phyloP scores from a whole-genome alignment of 257 asterid genomes.

The Parsonsia alboflavescens region DNA sequence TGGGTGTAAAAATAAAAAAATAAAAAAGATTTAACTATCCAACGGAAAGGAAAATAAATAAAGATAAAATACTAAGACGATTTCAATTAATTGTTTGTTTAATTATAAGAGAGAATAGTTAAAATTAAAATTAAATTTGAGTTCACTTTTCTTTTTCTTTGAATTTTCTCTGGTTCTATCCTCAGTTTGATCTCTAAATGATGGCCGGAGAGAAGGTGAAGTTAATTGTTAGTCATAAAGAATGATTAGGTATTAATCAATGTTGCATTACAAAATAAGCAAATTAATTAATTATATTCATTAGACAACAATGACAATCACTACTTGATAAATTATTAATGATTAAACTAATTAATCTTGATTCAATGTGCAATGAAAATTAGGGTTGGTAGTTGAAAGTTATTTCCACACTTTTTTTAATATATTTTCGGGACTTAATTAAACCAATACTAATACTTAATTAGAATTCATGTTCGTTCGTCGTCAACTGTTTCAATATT shows the following conservation, averaged over 20 bases:
- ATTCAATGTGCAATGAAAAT: background rate
- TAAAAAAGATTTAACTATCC: no score
- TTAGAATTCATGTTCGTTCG: background rate
- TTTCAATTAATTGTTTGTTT: no score
- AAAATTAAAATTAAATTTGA: no score
- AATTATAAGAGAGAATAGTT: no score
- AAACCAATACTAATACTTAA: no score
- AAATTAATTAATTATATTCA: background rate
- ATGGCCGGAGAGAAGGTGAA: background rate
- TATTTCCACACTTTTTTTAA: background rate
- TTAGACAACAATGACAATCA: background rate
- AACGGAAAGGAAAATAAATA: no score
- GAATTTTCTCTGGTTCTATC: no score
- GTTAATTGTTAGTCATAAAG: background rate
- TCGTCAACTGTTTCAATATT: background rate
- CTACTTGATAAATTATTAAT: background rate
- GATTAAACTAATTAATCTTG: background rate
- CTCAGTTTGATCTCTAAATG: background rate
- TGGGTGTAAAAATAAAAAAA: no score
- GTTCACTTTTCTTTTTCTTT: background rate
- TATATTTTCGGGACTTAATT: no score
- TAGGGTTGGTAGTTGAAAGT: constrained; percentile 1
- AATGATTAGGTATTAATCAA: constrained; percentile 5
- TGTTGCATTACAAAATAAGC: background rate
- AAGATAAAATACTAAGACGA: no score